These are phyloP conservation scores for Peronosclerospora sorghi DNA, from an alignment of 352 stramenopile species.

Conservation along the genomic window DNA sequence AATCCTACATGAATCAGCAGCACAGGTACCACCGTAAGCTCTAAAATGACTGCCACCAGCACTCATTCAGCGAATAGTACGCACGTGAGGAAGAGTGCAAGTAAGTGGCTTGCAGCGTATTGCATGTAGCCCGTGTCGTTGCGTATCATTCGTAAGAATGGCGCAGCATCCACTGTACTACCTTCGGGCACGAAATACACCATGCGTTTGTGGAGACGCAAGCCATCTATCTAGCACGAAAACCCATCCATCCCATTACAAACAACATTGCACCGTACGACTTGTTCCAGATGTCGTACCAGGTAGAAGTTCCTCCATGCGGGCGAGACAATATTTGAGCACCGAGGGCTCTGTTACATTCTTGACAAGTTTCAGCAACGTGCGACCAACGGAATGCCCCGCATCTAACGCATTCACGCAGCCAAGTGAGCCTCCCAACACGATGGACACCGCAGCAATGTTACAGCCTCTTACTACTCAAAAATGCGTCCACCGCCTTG, in stretches of 20 bases:
- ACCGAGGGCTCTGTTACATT: slow-evolving; percentile 83
- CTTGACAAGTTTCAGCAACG: slow-evolving; percentile 78
- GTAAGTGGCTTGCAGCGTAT: slow-evolving; percentile 64
- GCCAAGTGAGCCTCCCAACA: not conserved
- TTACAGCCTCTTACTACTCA: slow-evolving; percentile 23
- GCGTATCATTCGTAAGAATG: slow-evolving; percentile 75
- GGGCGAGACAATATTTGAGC: slow-evolving; percentile 77
- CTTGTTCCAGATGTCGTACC: slow-evolving; percentile 16
- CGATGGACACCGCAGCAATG: not conserved
- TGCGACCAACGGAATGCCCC: slow-evolving; percentile 42
- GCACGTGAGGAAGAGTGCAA: slow-evolving; percentile 80
- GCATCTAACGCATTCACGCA: slow-evolving; percentile 28
- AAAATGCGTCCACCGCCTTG: slow-evolving; percentile 64
- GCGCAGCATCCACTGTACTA: slow-evolving; percentile 58
- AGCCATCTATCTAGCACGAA: slow-evolving; percentile 34
- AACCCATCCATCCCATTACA: not conserved
- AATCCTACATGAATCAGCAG: slow-evolving; percentile 36
- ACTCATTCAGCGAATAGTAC: slow-evolving; percentile 2
- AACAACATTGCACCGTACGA: not conserved
- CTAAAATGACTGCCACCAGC: not conserved
- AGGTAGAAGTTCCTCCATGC: slow-evolving; percentile 79
- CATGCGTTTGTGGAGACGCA: slow-evolving; percentile 68
- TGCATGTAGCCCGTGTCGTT: slow-evolving; percentile 81
- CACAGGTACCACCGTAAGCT: not conserved
- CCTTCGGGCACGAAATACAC: slow-evolving; percentile 70